These are phyloP conservation scores for Penicillium daleae DNA, from an alignment of 495 filamentous ascomycete genomes.

Conservation along the genomic window DNA sequence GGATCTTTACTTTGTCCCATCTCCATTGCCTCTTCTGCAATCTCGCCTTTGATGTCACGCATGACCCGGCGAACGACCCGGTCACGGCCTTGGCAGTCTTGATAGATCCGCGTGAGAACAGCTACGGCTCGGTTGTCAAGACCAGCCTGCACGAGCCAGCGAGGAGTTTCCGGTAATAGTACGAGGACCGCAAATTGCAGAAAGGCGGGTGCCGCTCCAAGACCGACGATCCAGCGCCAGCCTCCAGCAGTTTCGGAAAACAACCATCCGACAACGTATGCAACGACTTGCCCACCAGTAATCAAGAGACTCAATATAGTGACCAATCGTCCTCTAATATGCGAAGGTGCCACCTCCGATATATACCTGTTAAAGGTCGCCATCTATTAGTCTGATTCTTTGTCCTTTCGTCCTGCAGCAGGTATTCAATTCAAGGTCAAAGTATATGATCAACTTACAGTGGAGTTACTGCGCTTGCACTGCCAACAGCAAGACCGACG, in stretches of 20 bases:
- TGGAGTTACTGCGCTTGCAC: constrained; percentile 80
- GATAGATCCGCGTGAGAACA: constrained; percentile 69
- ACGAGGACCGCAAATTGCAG: constrained; percentile 68
- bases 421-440: background rate
- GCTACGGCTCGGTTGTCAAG: constrained; percentile 58
- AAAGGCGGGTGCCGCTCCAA: constrained; percentile 77
- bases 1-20: constrained; percentile 26
- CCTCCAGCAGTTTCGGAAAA: constrained; percentile 63
- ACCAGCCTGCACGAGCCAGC: constrained; percentile 79
- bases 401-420: background rate
- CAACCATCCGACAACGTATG: constrained; percentile 76
- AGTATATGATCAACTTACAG: constrained; percentile 64
- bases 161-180: constrained; percentile 80
- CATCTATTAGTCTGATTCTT: background rate
- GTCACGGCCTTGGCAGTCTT: constrained; percentile 46
- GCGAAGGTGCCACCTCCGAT: constrained; percentile 78
- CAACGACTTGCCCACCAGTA: constrained; percentile 82
- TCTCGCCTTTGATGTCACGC: constrained; percentile 68
- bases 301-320: constrained; percentile 80
- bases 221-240: constrained; percentile 90
- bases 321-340: constrained; percentile 74
- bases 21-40: constrained; percentile 64
- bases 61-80: constrained; percentile 59
- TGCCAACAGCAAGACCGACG: constrained; percentile 82
- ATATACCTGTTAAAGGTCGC: constrained; percentile 61